These are phyloP conservation scores for Penicillium malachiteum DNA, from an alignment of 495 filamentous ascomycete genomes.

Conservation along the genomic window DNA sequence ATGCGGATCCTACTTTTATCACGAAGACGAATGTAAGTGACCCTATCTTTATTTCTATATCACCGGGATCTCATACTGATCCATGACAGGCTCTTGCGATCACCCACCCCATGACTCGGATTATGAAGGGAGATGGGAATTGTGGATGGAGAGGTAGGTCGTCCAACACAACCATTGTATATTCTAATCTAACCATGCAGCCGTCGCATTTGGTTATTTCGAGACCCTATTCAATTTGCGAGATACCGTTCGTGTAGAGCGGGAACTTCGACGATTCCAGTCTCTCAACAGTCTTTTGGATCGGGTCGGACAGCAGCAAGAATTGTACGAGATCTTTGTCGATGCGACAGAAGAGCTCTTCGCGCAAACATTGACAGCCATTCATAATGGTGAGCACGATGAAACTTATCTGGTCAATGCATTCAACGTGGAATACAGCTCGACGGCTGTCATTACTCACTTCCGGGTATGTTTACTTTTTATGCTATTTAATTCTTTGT, in stretches of 20 bases:
- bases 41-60: not conserved
- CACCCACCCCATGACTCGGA: slow-evolving; percentile 84
- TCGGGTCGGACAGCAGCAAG: slow-evolving; percentile 61
- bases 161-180: slow-evolving; percentile 15
- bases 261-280: slow-evolving; percentile 68
- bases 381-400: slow-evolving; percentile 55
- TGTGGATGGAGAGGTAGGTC: slow-evolving; percentile 93
- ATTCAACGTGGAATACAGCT: slow-evolving; percentile 70
- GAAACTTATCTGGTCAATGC: slow-evolving; percentile 62
- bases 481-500: slow-evolving; percentile 4
- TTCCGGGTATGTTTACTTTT: slow-evolving; percentile 52
- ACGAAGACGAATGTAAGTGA: slow-evolving; percentile 78
- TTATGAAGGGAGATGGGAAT: slow-evolving; percentile 88
- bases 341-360: slow-evolving; percentile 71
- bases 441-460: slow-evolving; percentile 73
- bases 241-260: slow-evolving; percentile 61
- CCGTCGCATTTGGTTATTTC: slow-evolving; percentile 90
- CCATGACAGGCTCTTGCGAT: slow-evolving; percentile 66
- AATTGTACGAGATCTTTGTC: slow-evolving; percentile 80
- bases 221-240: slow-evolving; percentile 71
- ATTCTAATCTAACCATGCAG: slow-evolving; percentile 44
- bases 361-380: slow-evolving; percentile 49
- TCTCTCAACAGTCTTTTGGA: slow-evolving; percentile 69
- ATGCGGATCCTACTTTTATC: slow-evolving; percentile 81
- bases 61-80: slow-evolving; percentile 19